These are phyloP conservation scores for Alisma plantagoaquatica DNA, from an alignment of 106 monocot species.

Conservation along the genomic window DNA sequence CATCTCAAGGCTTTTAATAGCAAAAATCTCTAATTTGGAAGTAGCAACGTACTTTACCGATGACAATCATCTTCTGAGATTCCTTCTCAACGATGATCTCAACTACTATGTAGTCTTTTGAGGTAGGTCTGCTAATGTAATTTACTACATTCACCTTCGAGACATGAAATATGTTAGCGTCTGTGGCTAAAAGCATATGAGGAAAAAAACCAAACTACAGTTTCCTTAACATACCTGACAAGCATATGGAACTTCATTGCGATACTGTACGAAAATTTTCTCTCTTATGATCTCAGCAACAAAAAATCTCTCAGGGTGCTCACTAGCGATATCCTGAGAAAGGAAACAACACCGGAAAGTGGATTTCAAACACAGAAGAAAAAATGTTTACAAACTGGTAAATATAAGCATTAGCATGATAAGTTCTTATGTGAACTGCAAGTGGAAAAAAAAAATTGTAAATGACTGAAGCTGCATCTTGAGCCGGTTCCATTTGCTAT, in stretches of 20 bases:
- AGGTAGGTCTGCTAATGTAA: slow-evolving; percentile 74
- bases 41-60: slow-evolving; percentile 82
- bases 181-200: not conserved
- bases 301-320: slow-evolving; percentile 99
- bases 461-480: no score
- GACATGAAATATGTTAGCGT: not conserved
- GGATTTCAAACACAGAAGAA: slow-evolving; percentile 1
- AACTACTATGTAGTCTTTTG: slow-evolving; percentile 87
- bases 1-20: no score
- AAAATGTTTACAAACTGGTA: not conserved
- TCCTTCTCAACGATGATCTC: slow-evolving; percentile 95
- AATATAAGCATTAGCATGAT: no score
- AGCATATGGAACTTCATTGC: slow-evolving; percentile 93
- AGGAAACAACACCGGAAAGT: slow-evolving; percentile 1
- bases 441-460: not conserved
- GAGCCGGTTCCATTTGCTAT: no score
- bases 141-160: slow-evolving; percentile 76
- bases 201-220: not conserved
- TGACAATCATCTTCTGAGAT: slow-evolving; percentile 87
- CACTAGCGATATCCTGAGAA: slow-evolving; percentile 79
- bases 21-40: no score
- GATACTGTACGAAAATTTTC: slow-evolving; percentile 89
- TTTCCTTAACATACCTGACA: slow-evolving; percentile 86
- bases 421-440: not conserved
- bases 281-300: slow-evolving; percentile 95